Evolutionary conservation across 2,329 filamentous ascomycete genomes (phyloP).

Genomic region (Calonectria pseudoreteaudii): DNA sequence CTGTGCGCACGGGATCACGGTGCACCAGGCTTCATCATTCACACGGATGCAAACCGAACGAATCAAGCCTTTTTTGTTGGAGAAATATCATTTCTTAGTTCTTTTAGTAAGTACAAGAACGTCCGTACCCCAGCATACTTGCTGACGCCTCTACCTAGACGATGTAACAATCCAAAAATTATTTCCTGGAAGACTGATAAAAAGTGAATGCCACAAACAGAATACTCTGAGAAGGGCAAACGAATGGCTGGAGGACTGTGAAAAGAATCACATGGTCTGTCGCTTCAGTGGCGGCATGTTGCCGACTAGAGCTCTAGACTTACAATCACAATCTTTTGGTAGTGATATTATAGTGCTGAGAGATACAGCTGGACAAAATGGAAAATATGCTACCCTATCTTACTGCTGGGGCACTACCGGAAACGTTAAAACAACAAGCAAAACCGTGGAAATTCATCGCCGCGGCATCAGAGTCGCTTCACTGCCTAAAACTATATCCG

Average conservation of each 20-base stretch:
- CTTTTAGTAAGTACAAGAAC: too few relatives aligned
- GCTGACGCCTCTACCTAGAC: too few relatives aligned
- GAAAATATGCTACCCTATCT: not conserved
- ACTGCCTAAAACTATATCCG: not conserved
- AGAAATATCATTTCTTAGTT: too few relatives aligned
- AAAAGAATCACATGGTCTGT: not conserved
- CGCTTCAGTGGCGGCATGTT: not conserved
- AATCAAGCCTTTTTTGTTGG: too few relatives aligned
- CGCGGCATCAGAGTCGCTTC: not conserved
- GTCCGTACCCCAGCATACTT: too few relatives aligned
- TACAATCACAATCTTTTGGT: not conserved
- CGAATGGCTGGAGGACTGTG: not conserved
- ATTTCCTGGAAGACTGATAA: not conserved
- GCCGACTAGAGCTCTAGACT: not conserved
- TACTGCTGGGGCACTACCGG: not conserved
- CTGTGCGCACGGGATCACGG: too few relatives aligned
- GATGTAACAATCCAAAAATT: not conserved
- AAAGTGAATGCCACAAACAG: not conserved
- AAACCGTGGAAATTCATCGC: not conserved
- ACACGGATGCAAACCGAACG: too few relatives aligned
- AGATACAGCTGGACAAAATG: not conserved
- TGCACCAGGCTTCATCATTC: too few relatives aligned
- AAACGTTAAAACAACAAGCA: not conserved
- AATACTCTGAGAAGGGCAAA: not conserved
- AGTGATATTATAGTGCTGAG: not conserved